A percentile compares a stretch with the other conserved stretches of the same genome.
phyloP scores from a whole-genome alignment of 2,329 filamentous ascomycete genomes.

The Hirsutella rhossiliensis region DNA sequence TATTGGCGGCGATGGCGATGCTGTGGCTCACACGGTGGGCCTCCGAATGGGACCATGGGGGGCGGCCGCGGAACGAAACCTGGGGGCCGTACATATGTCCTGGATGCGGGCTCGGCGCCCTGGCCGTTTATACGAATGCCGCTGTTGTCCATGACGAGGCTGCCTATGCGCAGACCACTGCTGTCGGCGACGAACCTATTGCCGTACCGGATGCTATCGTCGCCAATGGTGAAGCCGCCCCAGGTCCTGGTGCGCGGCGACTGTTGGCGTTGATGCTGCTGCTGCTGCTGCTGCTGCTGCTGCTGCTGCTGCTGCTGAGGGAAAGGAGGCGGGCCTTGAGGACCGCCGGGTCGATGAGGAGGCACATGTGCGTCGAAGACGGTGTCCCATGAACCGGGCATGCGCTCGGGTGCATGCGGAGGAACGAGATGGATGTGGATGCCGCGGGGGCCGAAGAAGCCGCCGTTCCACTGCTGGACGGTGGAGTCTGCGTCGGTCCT shows the following conservation, averaged over 20 bases:
- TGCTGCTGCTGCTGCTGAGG: slow-evolving; percentile 2
- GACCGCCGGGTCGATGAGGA: neutral
- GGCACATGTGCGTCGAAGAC: neutral
- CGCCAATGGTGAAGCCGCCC: slow-evolving; percentile 27
- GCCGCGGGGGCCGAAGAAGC: slow-evolving; percentile 40
- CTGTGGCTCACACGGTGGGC: neutral
- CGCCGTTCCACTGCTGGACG: slow-evolving; percentile 42
- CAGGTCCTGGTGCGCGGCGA: slow-evolving; percentile 2
- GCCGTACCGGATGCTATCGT: slow-evolving; percentile 30
- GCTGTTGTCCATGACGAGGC: slow-evolving; percentile 26
- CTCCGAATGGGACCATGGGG: neutral
- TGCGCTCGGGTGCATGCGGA: slow-evolving; percentile 7
- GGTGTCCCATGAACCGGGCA: slow-evolving; percentile 8
- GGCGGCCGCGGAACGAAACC: neutral
- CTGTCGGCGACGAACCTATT: slow-evolving; percentile 29
- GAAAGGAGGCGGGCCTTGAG: neutral
- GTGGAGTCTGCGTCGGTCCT: slow-evolving; percentile 24
- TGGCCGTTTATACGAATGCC: slow-evolving; percentile 18
- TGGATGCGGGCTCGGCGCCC: neutral
- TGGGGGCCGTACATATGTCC: neutral
- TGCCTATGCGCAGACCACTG: slow-evolving; percentile 33
- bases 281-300: slow-evolving; percentile 6
- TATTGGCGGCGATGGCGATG: neutral
- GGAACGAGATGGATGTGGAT: slow-evolving; percentile 26
- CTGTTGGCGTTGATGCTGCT: neutral